Conservation (phyloP, 2,329 filamentous ascomycete genomes). For the Trichoderma koningiopsis region DNA sequence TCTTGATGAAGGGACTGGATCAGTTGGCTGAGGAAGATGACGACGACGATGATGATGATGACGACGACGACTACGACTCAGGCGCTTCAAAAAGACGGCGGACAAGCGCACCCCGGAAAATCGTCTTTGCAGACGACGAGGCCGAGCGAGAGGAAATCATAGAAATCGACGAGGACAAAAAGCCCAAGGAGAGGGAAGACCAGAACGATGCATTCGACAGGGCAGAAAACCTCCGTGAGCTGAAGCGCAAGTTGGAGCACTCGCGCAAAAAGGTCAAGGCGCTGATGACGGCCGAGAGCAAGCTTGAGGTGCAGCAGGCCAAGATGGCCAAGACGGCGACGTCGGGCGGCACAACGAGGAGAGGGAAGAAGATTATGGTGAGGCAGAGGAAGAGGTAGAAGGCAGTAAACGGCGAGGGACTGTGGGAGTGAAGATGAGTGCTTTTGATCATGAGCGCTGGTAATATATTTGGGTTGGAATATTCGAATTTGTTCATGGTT, state of each 20-base stretch:
- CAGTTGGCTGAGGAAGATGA: conserved; percentile 40
- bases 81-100: conserved; percentile 35
- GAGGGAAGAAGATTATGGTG: conserved; percentile 64
- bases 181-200: conserved; percentile 28
- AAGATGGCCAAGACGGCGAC: conserved; percentile 68
- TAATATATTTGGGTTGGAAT: neutral
- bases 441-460: conserved; percentile 5
- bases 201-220: conserved; percentile 41
- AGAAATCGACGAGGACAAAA: conserved; percentile 34
- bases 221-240: conserved; percentile 47
- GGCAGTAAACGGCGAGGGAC: neutral
- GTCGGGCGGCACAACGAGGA: conserved; percentile 59
- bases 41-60: conserved; percentile 39
- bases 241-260: conserved; percentile 52
- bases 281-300: conserved; percentile 57
- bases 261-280: conserved; percentile 58
- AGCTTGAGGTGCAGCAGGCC: conserved; percentile 60
- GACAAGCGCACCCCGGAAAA: conserved; percentile 47
- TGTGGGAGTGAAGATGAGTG: neutral
- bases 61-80: conserved; percentile 39
- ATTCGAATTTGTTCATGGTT: neutral
- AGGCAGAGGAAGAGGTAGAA: conserved; percentile 61
- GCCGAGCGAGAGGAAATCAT: conserved; percentile 40
- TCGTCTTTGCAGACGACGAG: conserved; percentile 53
- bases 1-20: conserved; percentile 46